Conservation (phyloP, 106 monocot species). For the Apostasia shenzhenica region DNA sequence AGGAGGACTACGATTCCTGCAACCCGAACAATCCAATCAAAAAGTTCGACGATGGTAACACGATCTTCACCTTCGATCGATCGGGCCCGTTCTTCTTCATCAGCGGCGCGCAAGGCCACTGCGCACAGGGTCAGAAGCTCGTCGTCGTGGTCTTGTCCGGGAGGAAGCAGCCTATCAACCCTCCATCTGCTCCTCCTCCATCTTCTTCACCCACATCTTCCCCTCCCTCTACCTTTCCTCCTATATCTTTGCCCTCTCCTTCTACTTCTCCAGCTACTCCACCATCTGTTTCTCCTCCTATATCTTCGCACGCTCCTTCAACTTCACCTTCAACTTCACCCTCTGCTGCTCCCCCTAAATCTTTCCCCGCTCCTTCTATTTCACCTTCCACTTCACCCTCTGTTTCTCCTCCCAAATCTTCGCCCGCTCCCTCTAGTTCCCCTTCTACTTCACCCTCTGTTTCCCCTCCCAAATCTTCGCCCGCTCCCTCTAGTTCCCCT, state of each 20-base stretch:
- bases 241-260: background rate
- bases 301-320: background rate
- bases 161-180: background rate
- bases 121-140: conserved; percentile 57
- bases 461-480: background rate
- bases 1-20: conserved; percentile 53
- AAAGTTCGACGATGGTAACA: conserved; percentile 29
- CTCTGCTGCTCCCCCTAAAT: background rate
- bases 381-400: background rate
- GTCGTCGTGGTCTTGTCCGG: conserved; percentile 37
- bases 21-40: conserved; percentile 36
- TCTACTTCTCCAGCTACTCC: background rate
- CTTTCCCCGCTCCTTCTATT: background rate
- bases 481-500: background rate
- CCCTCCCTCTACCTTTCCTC: background rate
- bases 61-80: conserved; percentile 33
- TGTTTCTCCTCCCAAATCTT: background rate
- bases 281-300: background rate
- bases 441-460: conserved; percentile 2
- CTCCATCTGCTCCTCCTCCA: background rate
- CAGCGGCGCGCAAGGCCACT: conserved; percentile 27
- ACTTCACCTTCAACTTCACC: conserved; percentile 1
- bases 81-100: conserved; percentile 78
- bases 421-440: background rate
- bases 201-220: background rate